Evolutionary conservation across 768 basidiomycete species (phyloP), one percentile per base, ranked within the genome.

Genomic region (Pleurotus tuoliensis): DNA sequence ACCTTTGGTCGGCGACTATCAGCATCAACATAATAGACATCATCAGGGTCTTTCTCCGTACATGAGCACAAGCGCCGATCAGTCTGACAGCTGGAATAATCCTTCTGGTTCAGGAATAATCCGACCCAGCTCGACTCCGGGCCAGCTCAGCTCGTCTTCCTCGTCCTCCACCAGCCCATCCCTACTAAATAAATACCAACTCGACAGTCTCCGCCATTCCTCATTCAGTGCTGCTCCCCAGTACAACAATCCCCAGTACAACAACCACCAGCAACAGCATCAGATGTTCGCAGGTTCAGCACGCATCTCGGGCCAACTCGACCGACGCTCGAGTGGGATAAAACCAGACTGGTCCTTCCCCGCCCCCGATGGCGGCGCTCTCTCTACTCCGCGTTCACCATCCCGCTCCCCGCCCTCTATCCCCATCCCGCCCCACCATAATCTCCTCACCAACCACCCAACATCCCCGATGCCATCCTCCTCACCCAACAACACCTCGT

Each of bases 291-390:
- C 78, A 68, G 82, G 79, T 69, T 77, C 86, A 66, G 79, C 82
- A 67, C 88, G 88, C 69, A 87, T 88, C 64, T 81, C 86, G 66
- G 84, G 80, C 61, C 87, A 87, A 68, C 79, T 81, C 65, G 83
- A 85, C 76, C 81, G 83, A 66, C 80, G 84, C 70, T 76, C 45
- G 73, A 71, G 62, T 37, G 80, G 71, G 66, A 83, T 84, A 80
- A 82, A 83, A 78, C 78, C 79, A 67, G 86, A 88, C 61, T 90
- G 88, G 89, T 74, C 76, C 51, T 88, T 87, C 71, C 80, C 85
- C 56, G 76, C 74, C 67, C 71, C 51, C 15, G 85, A 87, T 48
- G 86, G 80, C 68, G 76, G 82, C 57, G 69, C 83, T 59, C 72
- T 77, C 55, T 69, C 76, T 54, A 73, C 46, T 18, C n/a, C 51